Evolutionary conservation across 805 yeast species (phyloP).

Genomic region (Metschnikowia arizonensis): DNA sequence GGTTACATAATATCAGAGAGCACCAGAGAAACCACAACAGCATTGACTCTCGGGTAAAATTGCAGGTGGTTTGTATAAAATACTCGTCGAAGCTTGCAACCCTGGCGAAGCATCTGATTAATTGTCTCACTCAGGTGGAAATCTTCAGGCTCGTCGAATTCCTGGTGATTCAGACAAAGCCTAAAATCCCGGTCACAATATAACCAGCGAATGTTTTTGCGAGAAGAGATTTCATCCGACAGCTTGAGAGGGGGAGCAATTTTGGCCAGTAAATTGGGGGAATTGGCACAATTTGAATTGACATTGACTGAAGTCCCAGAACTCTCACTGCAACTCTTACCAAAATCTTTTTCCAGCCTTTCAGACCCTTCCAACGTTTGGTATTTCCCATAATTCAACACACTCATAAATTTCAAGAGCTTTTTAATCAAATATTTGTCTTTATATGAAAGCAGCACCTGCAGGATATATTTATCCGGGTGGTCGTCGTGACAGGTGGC

Average conservation of each 20-base stretch:
- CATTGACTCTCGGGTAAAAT: constrained; percentile 13
- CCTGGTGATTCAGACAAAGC: constrained; percentile 16
- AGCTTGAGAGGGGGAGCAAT: too few species aligned
- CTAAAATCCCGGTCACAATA: constrained; percentile 15
- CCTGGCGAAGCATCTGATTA: constrained; percentile 7
- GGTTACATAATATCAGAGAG: neutral
- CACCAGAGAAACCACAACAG: constrained; percentile 12
- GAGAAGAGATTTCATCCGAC: too few species aligned
- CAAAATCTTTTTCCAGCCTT: too few species aligned
- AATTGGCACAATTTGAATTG: neutral
- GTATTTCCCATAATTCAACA: neutral
- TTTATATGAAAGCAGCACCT: constrained; percentile 11
- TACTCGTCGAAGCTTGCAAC: constrained; percentile 8
- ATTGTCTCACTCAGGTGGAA: constrained; percentile 14
- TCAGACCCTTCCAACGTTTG: neutral
- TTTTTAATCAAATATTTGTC: constrained; percentile 15
- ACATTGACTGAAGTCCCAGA: neutral
- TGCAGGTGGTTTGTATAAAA: constrained; percentile 16
- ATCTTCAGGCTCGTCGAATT: constrained; percentile 8
- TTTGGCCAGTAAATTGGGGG: neutral
- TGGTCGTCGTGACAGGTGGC: neutral
- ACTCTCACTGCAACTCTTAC: too few species aligned
- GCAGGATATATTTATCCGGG: constrained; percentile 5
- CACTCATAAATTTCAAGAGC: constrained; percentile 9
- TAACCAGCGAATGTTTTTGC: constrained; percentile 14